Base-by-base conservation (phyloP, 169 alveolate genomes). In the Cystoisospora suis region DNA sequence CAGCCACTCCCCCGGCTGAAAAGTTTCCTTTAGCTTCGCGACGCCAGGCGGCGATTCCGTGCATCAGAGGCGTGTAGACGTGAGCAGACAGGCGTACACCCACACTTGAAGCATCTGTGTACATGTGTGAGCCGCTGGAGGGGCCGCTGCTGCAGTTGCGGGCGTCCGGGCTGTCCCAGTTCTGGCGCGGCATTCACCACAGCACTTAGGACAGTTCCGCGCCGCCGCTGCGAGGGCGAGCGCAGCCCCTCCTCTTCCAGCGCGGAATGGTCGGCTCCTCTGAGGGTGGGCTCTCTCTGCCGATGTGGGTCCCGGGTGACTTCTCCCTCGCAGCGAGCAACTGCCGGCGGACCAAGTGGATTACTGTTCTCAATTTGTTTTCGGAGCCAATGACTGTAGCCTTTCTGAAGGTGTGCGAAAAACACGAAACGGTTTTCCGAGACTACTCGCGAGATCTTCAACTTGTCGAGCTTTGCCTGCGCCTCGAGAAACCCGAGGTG, bases 401-500 rank as follows among this genome's bases (percentile, higher is more conserved):
- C 38, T 81, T 81, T 32, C 49, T 81, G n/a, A 34, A 44, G 59
- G 38, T 42, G 40, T 46, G 72, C 36, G 53, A 46, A 0, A 47
- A 47, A 53, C 88, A 81, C 42, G 77, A 81, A 34, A 7, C 47
- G 0, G 72, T 3, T n/a, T 49, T 81, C 72, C 75, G 27, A 32
- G 12, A 34, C 72, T 49, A 81, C 53, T 81, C 88, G 32, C 32
- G 88, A 2, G 40, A 47, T 53, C 75, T 81, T 49, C 88, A 81
- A 34, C 77, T 81, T 27, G 17, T 81, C 47, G 88, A 81, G 75
- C 75, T 81, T 40, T 81, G 36, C 34, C 56, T 81, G 32, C 59
- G 88, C 4, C 42, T 81, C 12, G 72, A 83, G 89, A 56, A 83
- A 58, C 89, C 89, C 44, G 89, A 83, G 89, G 81, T 83, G 89